Evolutionary conservation across 352 stramenopile species (phyloP).

Genomic region (Globisporangium splendens): DNA sequence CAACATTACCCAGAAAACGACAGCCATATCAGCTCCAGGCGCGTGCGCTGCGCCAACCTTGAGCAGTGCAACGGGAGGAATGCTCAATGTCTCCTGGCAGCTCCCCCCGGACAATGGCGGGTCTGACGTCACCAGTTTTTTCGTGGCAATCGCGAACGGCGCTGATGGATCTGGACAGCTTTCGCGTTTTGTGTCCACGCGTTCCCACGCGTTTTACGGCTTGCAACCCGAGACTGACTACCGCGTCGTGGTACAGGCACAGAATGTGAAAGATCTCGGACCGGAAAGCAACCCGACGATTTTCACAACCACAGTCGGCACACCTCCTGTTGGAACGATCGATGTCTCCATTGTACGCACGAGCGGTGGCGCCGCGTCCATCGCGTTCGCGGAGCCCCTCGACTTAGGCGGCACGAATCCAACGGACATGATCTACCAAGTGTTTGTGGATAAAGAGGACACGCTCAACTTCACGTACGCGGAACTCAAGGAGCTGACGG

Average conservation of each 20-base stretch:
- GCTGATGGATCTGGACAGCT: conserved; percentile 27
- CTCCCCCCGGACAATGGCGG: conserved; percentile 38
- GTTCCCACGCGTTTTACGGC: conserved; percentile 38
- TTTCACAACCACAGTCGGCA: conserved; percentile 27
- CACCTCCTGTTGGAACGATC: conserved; percentile 30
- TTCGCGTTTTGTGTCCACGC: neutral
- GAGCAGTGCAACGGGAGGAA: conserved; percentile 31
- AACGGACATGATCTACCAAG: conserved; percentile 38
- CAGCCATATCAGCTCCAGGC: conserved; percentile 42
- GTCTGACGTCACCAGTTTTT: conserved; percentile 23
- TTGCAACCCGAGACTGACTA: conserved; percentile 35
- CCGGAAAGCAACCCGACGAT: conserved; percentile 27
- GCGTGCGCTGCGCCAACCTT: conserved; percentile 21
- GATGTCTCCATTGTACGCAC: conserved; percentile 20
- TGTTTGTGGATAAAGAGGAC: conserved; percentile 40
- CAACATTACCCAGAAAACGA: conserved; percentile 25
- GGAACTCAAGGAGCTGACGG: neutral
- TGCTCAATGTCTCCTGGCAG: conserved; percentile 44
- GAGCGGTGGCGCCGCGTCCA: conserved; percentile 41
- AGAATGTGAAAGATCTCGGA: conserved; percentile 34
- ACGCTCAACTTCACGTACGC: conserved; percentile 36
- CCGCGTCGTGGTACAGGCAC: conserved; percentile 33
- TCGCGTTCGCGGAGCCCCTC: conserved; percentile 48
- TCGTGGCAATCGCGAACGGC: conserved; percentile 24
- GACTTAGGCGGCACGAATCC: conserved; percentile 43